Evolutionary conservation across 2,329 filamentous ascomycete species (phyloP).

Genomic region (Ceratocystis lukuohia): DNA sequence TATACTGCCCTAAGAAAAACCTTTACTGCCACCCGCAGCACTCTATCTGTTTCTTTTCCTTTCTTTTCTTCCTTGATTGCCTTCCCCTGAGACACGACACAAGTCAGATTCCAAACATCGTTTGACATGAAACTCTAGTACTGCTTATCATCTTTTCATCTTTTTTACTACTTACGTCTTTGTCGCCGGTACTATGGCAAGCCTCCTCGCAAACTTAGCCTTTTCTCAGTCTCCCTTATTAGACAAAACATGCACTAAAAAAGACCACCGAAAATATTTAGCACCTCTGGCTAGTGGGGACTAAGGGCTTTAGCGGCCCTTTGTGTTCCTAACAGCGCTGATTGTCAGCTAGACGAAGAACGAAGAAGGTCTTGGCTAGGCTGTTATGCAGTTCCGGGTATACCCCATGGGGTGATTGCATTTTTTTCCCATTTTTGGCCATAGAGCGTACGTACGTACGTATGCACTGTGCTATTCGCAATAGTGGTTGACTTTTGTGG

Average conservation of each 20-base stretch:
- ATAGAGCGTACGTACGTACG: too few relatives aligned
- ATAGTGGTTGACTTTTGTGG: too few relatives aligned
- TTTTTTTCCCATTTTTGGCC: too few relatives aligned
- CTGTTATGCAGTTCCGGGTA: background rate
- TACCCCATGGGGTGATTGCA: background rate
- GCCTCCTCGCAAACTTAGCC: too few relatives aligned
- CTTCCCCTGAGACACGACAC: background rate
- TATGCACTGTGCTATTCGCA: too few relatives aligned
- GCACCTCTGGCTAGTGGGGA: background rate
- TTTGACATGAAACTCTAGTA: constrained; percentile 2
- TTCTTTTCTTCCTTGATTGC: background rate
- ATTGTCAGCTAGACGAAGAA: background rate
- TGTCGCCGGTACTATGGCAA: background rate
- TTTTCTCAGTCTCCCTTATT: background rate
- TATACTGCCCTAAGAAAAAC: background rate
- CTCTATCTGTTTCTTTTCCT: background rate
- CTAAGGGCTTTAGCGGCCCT: background rate
- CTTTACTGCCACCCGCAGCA: background rate
- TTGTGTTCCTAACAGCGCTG: background rate
- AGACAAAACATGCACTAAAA: background rate
- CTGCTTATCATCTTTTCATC: background rate
- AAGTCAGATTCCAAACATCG: background rate
- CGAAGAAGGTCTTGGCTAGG: background rate
- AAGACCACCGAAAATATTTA: background rate
- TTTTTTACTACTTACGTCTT: background rate